These are phyloP conservation scores for Epichloe coenophiala DNA, from an alignment of 2,329 filamentous ascomycete genomes.

Conservation along the genomic window DNA sequence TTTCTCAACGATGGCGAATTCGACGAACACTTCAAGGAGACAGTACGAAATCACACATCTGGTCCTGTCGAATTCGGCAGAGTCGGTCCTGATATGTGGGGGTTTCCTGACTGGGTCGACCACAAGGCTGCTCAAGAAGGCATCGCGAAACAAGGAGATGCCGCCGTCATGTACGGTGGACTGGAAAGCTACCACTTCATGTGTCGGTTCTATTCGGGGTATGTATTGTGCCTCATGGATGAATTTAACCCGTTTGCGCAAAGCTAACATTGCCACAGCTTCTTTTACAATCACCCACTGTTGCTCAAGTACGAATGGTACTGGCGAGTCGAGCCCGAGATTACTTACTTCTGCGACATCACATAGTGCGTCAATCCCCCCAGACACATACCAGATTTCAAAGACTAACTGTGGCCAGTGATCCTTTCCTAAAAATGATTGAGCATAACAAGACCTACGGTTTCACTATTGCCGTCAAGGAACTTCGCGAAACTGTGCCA, in stretches of 20 bases:
- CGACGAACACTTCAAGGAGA: slow-evolving; percentile 84
- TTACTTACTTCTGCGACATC: slow-evolving; percentile 99
- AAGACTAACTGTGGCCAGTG: slow-evolving; percentile 19
- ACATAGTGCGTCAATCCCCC: slow-evolving; percentile 57
- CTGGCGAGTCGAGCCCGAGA: slow-evolving; percentile 97
- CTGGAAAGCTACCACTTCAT: slow-evolving; percentile 98
- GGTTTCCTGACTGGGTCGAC: slow-evolving; percentile 93
- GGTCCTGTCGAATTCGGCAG: slow-evolving; percentile 81
- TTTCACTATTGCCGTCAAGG: slow-evolving; percentile 97
- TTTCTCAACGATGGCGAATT: slow-evolving; percentile 97
- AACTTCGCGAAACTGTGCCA: slow-evolving; percentile 91
- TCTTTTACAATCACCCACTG: slow-evolving; percentile 95
- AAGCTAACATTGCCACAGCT: slow-evolving; percentile 32
- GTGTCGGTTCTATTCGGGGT: slow-evolving; percentile 99
- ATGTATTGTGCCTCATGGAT: slow-evolving; percentile 19
- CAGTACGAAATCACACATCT: slow-evolving; percentile 81
- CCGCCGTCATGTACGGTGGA: slow-evolving; percentile 97
- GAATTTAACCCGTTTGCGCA: background rate
- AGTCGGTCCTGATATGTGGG: slow-evolving; percentile 86
- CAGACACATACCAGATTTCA: background rate
- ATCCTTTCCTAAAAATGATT: slow-evolving; percentile 93
- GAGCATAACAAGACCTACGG: slow-evolving; percentile 94
- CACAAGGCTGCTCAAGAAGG: slow-evolving; percentile 88
- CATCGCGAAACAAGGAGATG: slow-evolving; percentile 90
- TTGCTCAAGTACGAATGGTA: slow-evolving; percentile 98